Percentiles rank a stretch among this genome's conserved stretches.
phyloP scores from a whole-genome alignment of 192 early-diverging fungal species.

The Oehlia diaphana region DNA sequence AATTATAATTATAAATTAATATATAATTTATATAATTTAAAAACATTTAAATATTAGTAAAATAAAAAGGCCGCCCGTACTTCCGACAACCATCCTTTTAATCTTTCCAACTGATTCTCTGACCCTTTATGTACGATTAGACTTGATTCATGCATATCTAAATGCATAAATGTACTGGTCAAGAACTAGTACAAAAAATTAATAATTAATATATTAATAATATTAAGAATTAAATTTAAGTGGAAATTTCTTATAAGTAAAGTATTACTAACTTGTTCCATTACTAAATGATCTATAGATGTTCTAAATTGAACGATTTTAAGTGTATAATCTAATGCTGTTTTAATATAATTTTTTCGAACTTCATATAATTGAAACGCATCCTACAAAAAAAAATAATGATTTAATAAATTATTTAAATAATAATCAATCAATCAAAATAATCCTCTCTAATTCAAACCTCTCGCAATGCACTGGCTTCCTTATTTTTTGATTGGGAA shows the following conservation, averaged over 20 bases:
- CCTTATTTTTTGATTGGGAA: constrained; percentile 60
- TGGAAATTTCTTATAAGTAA: background rate
- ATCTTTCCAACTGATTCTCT: constrained; percentile 39
- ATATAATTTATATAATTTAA: background rate
- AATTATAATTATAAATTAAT: background rate
- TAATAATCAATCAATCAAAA: background rate
- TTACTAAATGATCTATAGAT: constrained; percentile 50
- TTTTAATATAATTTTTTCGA: constrained; percentile 61
- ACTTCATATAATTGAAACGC: constrained; percentile 68
- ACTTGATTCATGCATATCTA: constrained; percentile 42
- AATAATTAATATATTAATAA: background rate
- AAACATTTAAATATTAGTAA: background rate
- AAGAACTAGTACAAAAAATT: constrained; percentile 43
- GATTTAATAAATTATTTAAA: background rate
- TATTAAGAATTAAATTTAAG: background rate
- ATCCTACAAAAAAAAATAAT: constrained; percentile 36
- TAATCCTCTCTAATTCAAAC: background rate
- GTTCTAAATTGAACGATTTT: constrained; percentile 58
- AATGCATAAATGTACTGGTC: constrained; percentile 40
- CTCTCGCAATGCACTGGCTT: constrained; percentile 64
- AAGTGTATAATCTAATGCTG: constrained; percentile 54
- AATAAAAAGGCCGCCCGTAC: constrained; percentile 27
- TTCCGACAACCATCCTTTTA: constrained; percentile 40
- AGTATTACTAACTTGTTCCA: constrained; percentile 39
- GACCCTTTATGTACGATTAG: constrained; percentile 34